Conservation (phyloP, 768 basidiomycete genomes). For the Pleurotus djamor region DNA sequence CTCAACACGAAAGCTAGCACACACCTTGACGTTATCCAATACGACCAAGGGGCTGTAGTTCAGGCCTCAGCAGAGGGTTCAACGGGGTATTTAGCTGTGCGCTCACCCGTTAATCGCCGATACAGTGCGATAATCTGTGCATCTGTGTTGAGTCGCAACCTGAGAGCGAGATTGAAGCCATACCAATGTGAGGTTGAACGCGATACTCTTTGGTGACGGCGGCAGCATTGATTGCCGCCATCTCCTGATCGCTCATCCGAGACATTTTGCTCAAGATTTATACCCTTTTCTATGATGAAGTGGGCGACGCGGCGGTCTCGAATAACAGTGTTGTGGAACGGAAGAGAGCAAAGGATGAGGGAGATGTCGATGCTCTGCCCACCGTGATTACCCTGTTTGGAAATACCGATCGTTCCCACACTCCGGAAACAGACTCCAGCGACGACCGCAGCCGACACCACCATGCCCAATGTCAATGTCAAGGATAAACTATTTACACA, state of each 20-base stretch:
- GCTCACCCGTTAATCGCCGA: slow-evolving; percentile 95
- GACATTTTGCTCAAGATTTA: slow-evolving; percentile 34
- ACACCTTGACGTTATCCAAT: slow-evolving; percentile 96
- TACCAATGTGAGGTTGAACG: slow-evolving; percentile 88
- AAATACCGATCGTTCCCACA: neutral
- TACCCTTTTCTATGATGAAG: neutral
- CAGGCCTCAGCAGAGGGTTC: slow-evolving; percentile 3
- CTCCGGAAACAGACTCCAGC: neutral
- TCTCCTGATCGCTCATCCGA: slow-evolving; percentile 67
- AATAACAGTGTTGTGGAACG: neutral
- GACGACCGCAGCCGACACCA: neutral
- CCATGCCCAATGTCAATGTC: neutral
- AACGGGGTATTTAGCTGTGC: slow-evolving; percentile 9
- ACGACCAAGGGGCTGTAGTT: slow-evolving; percentile 83
- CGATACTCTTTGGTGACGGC: slow-evolving; percentile 88
- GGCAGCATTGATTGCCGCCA: slow-evolving; percentile 82
- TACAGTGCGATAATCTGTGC: slow-evolving; percentile 93
- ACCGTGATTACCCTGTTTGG: neutral
- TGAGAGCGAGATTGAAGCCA: slow-evolving; percentile 20
- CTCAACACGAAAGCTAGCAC: slow-evolving; percentile 15
- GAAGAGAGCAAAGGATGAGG: neutral
- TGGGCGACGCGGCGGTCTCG: neutral
- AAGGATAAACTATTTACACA: neutral
- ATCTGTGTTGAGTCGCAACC: slow-evolving; percentile 12
- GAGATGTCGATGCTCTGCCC: neutral